Evolutionary conservation across 2,329 filamentous ascomycete genomes (phyloP).

Genomic region (Chaetomiaceae sp.): DNA sequence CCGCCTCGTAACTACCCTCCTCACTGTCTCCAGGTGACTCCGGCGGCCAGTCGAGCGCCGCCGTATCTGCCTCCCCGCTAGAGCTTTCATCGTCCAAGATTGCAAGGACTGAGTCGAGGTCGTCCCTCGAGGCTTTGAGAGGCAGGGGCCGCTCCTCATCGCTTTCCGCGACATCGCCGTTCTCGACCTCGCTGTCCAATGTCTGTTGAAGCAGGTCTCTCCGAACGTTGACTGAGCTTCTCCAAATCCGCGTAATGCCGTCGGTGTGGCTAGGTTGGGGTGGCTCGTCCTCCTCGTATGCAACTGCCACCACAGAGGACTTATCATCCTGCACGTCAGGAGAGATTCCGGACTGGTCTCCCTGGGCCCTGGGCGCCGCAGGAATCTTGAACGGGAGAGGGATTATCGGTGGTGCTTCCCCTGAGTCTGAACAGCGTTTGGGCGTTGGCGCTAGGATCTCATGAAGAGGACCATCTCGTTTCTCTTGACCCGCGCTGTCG

Average conservation of each 20-base stretch:
- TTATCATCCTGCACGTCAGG: conserved; percentile 46
- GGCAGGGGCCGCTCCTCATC: conserved; percentile 44
- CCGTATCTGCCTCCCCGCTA: conserved; percentile 32
- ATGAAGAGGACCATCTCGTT: background rate
- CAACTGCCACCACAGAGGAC: conserved; percentile 67
- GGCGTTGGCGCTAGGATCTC: conserved; percentile 23
- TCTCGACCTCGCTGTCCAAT: conserved; percentile 32
- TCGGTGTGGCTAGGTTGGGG: background rate
- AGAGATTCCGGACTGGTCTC: conserved; percentile 62
- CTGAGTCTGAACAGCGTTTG: conserved; percentile 19
- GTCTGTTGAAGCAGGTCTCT: conserved; percentile 40
- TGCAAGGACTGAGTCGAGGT: conserved; percentile 52
- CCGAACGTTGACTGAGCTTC: conserved; percentile 31
- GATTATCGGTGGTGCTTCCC: conserved; percentile 47
- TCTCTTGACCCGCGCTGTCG: background rate
- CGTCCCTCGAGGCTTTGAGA: conserved; percentile 35
- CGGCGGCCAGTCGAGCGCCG: conserved; percentile 7
- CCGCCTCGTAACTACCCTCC: background rate
- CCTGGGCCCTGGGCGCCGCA: conserved; percentile 43
- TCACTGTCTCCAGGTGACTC: conserved; percentile 14
- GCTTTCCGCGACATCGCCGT: conserved; percentile 18
- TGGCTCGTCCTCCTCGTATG: conserved; percentile 43
- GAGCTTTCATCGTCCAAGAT: conserved; percentile 53
- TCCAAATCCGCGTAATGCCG: background rate
- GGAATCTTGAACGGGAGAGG: conserved; percentile 64